Evolutionary conservation across 495 filamentous ascomycete species (phyloP), one percentile per base, ranked within the genome.

Genomic region (Penicillium simplicissimum): DNA sequence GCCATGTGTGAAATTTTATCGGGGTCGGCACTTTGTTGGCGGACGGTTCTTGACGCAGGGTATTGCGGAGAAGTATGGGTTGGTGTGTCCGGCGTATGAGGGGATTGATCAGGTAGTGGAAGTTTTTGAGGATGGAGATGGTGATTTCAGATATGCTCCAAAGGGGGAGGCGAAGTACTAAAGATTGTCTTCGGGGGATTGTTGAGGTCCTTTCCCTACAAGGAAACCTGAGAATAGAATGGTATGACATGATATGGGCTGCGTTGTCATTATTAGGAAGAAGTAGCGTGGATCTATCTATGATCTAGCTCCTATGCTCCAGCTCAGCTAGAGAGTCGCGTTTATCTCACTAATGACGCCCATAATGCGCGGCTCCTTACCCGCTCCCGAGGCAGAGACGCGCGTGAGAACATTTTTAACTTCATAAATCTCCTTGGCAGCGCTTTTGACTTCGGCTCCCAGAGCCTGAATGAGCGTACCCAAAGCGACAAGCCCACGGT

Each of bases 101-200:
- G 95, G 95, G 0, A 74, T 96, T 61, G 94, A 98, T 74, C 95
- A 98, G 75, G 78, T 97, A 62, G 82, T 93, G 57, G 94, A 98
- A 75, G 80, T 94, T 8, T 80, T 75, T 17, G 79, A 81, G 35
- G 79, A 84, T 68, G 74, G 71, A 1, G 84, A 83, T 51, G 78
- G 84, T 17, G 53, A 35, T 10, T 55, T 55, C 37, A 17, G 35
- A 13, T 55, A 55, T 55, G 37, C 19, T n/a, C 37, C 53, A 0
- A 49, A 59, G 49, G 48, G 25, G 6, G 36, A 17, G 25, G 54
- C 58, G 8, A 60, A 43, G 8, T 17, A 19, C 15, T 58, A 54
- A 45, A 11, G 0, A 0, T n/a, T 45, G n/a, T 45, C 19, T n/a
- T n/a, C n/a, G n/a, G n/a, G n/a, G n/a, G n/a, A n/a, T n/a, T n/a